Evolutionary conservation across 257 asterid species (phyloP).

Genomic region (Scutellaria baicalensis): DNA sequence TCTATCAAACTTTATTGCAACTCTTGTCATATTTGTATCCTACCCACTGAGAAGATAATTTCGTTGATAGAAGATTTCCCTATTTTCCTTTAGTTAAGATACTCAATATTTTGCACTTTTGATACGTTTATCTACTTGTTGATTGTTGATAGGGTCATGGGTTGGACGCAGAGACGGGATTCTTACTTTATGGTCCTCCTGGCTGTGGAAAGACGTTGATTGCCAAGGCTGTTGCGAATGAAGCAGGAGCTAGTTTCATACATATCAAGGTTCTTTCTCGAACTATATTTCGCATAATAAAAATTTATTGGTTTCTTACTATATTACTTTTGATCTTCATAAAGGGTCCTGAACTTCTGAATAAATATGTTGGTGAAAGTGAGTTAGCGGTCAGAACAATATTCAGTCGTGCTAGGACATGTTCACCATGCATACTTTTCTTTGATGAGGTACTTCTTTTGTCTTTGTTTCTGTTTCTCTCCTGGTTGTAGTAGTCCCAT

Average conservation of each 20-base stretch:
- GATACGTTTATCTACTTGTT: conserved; percentile 7
- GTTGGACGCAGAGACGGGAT: conserved; percentile 59
- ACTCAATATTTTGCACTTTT: background rate
- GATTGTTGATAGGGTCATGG: conserved; percentile 59
- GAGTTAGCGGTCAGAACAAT: conserved; percentile 73
- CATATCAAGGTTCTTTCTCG: conserved; percentile 59
- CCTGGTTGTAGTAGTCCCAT: background rate
- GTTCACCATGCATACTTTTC: conserved; percentile 93
- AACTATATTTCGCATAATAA: background rate
- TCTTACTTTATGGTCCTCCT: conserved; percentile 95
- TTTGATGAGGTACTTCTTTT: conserved; percentile 67
- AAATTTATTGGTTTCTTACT: background rate
- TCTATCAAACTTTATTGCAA: background rate
- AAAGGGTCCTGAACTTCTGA: conserved; percentile 90
- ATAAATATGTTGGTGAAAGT: conserved; percentile 92
- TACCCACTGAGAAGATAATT: background rate
- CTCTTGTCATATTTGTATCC: background rate
- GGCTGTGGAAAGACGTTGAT: conserved; percentile 96
- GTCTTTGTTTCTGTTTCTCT: background rate
- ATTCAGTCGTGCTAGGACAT: conserved; percentile 87
- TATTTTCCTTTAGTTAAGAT: background rate
- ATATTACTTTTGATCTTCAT: conserved; percentile 9
- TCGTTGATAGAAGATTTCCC: background rate
- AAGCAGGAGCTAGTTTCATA: conserved; percentile 90
- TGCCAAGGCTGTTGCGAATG: conserved; percentile 94